Conservation (phyloP, 257 asterid genomes). For the Cordia subcordata region DNA sequence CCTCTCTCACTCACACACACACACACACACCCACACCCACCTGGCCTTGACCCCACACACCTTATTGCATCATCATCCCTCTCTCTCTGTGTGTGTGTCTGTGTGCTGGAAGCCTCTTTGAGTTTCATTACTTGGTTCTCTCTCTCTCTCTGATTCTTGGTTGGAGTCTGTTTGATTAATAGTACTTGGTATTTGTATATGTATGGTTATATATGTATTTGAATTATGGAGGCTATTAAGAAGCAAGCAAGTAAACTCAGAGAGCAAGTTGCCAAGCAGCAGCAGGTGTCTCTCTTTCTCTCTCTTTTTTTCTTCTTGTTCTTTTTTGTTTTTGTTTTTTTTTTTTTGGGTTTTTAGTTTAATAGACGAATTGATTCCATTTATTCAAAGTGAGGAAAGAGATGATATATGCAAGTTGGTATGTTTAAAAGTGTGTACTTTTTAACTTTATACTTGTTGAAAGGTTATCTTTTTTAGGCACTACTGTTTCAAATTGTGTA, state of each 20-base stretch:
- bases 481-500: background rate
- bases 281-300: slow-evolving; percentile 49
- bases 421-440: no score
- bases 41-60: background rate
- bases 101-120: no score
- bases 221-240: slow-evolving; percentile 79
- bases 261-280: slow-evolving; percentile 95
- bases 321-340: background rate
- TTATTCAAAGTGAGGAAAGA: background rate
- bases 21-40: background rate
- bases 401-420: no score
- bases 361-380: no score
- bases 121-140: background rate
- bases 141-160: background rate
- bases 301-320: background rate
- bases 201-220: background rate
- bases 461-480: background rate
- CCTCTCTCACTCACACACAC: background rate
- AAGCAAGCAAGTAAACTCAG: slow-evolving; percentile 88
- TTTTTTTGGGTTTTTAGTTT: no score
- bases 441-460: background rate
- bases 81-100: background rate
- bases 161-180: no score
- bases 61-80: background rate
- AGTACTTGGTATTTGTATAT: background rate